Percentiles rank a stretch among this genome's conserved stretches.
Evolutionary conservation across 208 protist species (phyloP).

Genomic region (Naegleria lovaniensis): DNA sequence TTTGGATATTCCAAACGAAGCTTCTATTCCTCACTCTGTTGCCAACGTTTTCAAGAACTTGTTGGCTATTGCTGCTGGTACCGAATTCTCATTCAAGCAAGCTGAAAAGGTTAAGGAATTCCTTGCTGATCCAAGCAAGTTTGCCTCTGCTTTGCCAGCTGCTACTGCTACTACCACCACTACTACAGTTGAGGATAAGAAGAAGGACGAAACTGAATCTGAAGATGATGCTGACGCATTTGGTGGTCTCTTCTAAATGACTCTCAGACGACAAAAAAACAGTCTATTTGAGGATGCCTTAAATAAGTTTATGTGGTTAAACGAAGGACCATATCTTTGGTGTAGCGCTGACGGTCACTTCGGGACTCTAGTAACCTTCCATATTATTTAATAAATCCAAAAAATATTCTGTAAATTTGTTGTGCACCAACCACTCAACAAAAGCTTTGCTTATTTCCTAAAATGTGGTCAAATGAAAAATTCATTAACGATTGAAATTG

Average conservation of each 20-base stretch:
- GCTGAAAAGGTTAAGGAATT: constrained; percentile 75
- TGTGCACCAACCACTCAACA: no score
- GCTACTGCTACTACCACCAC: constrained; percentile 43
- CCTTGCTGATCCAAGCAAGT: constrained; percentile 68
- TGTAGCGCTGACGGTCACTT: neutral
- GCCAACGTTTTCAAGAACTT: constrained; percentile 94
- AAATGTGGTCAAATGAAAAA: no score
- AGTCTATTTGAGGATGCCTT: neutral
- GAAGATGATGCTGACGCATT: constrained; percentile 21
- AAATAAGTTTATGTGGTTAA: neutral
- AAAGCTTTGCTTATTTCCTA: no score
- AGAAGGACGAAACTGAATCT: constrained; percentile 44
- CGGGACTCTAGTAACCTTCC: neutral
- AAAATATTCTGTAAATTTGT: no score
- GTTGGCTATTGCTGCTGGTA: constrained; percentile 83
- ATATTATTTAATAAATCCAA: no score
- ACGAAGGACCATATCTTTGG: neutral
- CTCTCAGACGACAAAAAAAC: neutral
- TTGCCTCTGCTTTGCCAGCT: constrained; percentile 61
- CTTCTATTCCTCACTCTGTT: constrained; percentile 88
- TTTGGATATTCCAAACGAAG: constrained; percentile 81
- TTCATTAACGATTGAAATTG: no score
- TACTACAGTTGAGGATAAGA: constrained; percentile 34
- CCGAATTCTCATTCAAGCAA: constrained; percentile 73
- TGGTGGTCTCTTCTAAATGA: constrained; percentile 8